Evolutionary conservation across 768 basidiomycete species (phyloP).

Genomic region (Podaxis pistillaris): DNA sequence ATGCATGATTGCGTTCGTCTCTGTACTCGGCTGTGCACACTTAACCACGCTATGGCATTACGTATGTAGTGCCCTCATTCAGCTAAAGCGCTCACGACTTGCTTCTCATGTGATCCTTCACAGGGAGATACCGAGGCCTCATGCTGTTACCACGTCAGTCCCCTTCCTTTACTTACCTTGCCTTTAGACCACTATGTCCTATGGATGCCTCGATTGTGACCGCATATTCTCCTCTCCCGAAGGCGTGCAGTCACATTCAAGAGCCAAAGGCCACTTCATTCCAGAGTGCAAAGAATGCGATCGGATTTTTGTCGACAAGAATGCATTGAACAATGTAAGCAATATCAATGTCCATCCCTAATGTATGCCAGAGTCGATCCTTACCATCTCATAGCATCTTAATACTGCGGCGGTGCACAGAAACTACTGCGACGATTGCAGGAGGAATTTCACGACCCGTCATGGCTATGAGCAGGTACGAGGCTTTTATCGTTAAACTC

Average conservation of each 20-base stretch:
- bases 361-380: neutral
- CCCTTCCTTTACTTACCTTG: neutral
- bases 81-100: too few relatives aligned
- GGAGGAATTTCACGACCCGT: neutral
- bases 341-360: neutral
- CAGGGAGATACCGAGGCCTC: too few relatives aligned
- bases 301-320: neutral
- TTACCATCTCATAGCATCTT: neutral
- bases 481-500: neutral
- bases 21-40: too few relatives aligned
- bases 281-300: constrained; percentile 9
- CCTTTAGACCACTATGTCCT: neutral
- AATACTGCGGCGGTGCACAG: neutral
- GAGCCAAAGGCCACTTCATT: constrained; percentile 6
- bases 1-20: too few relatives aligned
- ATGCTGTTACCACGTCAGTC: too few relatives aligned
- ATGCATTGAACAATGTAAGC: constrained; percentile 2
- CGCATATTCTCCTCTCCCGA: constrained; percentile 1
- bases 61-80: too few relatives aligned
- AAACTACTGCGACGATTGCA: neutral
- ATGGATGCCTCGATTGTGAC: constrained; percentile 10
- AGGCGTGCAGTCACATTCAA: constrained; percentile 8
- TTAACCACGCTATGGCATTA: too few relatives aligned
- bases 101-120: too few relatives aligned
- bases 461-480: neutral